phyloP scores from a whole-genome alignment of 495 filamentous ascomycete species.

The Chaetomidium leptoderma region DNA sequence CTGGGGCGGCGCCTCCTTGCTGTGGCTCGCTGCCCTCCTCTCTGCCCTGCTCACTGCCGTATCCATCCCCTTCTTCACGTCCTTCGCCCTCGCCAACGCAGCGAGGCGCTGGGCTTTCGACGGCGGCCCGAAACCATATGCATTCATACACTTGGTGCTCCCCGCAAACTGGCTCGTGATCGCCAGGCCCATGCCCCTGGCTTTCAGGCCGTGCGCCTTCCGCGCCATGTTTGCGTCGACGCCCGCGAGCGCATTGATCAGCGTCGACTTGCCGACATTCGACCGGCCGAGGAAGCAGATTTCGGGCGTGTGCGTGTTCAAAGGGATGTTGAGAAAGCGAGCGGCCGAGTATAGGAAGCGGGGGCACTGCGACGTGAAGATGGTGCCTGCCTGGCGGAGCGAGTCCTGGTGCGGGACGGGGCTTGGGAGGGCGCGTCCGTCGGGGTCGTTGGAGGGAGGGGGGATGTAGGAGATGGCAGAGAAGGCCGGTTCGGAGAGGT shows the following conservation, averaged over 20 bases:
- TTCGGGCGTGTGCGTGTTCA: conserved; percentile 55
- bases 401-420: conserved; percentile 13
- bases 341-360: conserved; percentile 65
- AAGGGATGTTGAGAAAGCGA: conserved; percentile 64
- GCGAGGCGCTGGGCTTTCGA: conserved; percentile 10
- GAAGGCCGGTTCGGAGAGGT: background rate
- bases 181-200: conserved; percentile 38
- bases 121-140: conserved; percentile 65
- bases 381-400: conserved; percentile 41
- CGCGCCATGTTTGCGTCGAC: conserved; percentile 30
- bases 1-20: conserved; percentile 45
- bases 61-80: conserved; percentile 16
- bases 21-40: background rate
- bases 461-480: conserved; percentile 30
- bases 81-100: conserved; percentile 16
- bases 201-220: conserved; percentile 22
- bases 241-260: conserved; percentile 78
- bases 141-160: conserved; percentile 76
- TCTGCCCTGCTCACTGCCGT: background rate
- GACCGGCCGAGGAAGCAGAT: conserved; percentile 65
- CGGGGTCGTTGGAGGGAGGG: conserved; percentile 33
- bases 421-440: conserved; percentile 21
- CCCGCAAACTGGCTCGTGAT: conserved; percentile 71
- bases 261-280: conserved; percentile 87
- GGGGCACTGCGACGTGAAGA: conserved; percentile 62